phyloP scores from a whole-genome alignment of 2,329 filamentous ascomycete species.

The Aureobasidium subglaciale region DNA sequence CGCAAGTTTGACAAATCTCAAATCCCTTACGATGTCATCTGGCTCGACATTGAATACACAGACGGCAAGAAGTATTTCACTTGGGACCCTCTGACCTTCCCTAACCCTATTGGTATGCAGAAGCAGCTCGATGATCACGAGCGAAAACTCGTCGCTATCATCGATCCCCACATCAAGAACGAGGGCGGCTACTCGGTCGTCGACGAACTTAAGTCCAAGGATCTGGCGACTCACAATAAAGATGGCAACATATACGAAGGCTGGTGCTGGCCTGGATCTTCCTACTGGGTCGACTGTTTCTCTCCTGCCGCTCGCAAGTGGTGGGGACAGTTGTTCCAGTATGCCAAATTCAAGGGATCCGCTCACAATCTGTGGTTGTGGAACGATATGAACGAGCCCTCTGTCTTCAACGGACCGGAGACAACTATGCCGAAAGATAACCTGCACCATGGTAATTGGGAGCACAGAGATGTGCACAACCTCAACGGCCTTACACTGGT shows the following conservation, averaged over 20 bases:
- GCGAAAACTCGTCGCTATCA: constrained; percentile 86
- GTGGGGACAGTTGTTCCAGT: constrained; percentile 87
- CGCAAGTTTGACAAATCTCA: constrained; percentile 90
- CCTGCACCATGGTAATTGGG: constrained; percentile 83
- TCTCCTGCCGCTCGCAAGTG: constrained; percentile 85
- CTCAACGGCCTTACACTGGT: constrained; percentile 91
- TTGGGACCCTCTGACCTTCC: constrained; percentile 85
- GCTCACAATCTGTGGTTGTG: constrained; percentile 85
- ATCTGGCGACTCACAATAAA: constrained; percentile 82
- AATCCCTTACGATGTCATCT: constrained; percentile 98
- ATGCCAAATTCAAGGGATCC: constrained; percentile 79
- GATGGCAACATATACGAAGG: constrained; percentile 84
- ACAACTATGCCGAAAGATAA: constrained; percentile 99
- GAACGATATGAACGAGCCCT: constrained; percentile 99
- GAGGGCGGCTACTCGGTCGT: constrained; percentile 67
- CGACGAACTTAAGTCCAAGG: constrained; percentile 75
- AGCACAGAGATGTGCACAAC: constrained; percentile 95
- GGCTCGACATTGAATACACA: constrained; percentile 97
- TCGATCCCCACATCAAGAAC: constrained; percentile 98
- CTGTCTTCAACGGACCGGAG: constrained; percentile 96
- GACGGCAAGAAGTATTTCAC: constrained; percentile 98
- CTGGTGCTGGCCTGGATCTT: constrained; percentile 98
- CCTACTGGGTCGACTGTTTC: constrained; percentile 93
- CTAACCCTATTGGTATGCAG: constrained; percentile 78
- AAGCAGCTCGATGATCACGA: constrained; percentile 78